A percentile compares a stretch with the other conserved stretches of the same genome.
These are phyloP conservation scores for Trametes gibbosa DNA, from an alignment of 768 basidiomycete genomes.

Conservation along the genomic window DNA sequence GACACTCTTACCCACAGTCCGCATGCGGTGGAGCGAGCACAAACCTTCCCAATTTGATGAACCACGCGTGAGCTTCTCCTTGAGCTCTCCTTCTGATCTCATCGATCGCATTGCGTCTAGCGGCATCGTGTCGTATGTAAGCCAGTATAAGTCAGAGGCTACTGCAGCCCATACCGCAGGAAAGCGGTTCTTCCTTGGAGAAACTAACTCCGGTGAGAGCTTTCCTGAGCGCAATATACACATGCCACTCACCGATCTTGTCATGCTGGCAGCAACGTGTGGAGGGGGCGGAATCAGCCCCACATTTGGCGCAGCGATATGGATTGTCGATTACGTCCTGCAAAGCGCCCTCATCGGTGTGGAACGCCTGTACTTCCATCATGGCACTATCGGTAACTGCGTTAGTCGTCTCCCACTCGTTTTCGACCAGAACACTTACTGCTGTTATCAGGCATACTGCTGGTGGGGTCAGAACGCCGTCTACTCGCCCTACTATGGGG, in stretches of 20 bases:
- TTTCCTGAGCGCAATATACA: too few species aligned
- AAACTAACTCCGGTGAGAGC: conserved; percentile 39
- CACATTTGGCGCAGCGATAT: conserved; percentile 39
- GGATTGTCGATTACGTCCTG: conserved; percentile 41
- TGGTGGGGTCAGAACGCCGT: conserved; percentile 38
- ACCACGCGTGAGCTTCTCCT: conserved; percentile 30
- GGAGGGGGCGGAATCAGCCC: conserved; percentile 42
- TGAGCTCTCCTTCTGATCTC: too few species aligned
- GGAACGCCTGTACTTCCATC: conserved; percentile 40
- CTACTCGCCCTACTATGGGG: conserved; percentile 38
- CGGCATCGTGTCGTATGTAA: conserved; percentile 36
- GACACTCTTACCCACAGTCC: conserved; percentile 39
- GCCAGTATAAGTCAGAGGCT: conserved; percentile 33
- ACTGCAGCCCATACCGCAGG: conserved; percentile 32
- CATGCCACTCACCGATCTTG: neutral
- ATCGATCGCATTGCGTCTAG: conserved; percentile 15
- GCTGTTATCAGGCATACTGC: conserved; percentile 34
- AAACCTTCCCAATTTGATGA: conserved; percentile 34
- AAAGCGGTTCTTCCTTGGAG: conserved; percentile 37
- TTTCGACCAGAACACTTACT: neutral
- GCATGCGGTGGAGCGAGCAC: conserved; percentile 37
- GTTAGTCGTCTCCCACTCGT: conserved; percentile 20
- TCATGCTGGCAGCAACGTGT: conserved; percentile 32
- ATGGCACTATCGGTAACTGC: conserved; percentile 40
- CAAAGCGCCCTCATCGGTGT: conserved; percentile 37